Evolutionary conservation across 2,329 filamentous ascomycete genomes (phyloP).

Genomic region (Pestalotiopsis sp.): DNA sequence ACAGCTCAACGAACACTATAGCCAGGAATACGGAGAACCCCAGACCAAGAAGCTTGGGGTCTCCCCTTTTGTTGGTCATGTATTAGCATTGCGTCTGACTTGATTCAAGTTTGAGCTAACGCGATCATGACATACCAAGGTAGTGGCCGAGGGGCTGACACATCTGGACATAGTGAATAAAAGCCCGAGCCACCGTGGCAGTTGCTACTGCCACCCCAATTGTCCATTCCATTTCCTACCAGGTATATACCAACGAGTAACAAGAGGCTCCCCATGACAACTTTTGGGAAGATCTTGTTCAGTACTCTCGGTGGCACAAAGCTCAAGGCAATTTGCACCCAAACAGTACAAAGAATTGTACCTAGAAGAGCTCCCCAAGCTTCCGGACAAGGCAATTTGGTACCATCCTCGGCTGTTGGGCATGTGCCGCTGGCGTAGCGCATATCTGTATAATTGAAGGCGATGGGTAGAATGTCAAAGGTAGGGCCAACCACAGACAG

Average conservation of each 20-base stretch:
- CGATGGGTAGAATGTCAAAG: constrained; percentile 66
- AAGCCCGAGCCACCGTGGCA: constrained; percentile 47
- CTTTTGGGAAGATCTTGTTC: constrained; percentile 65
- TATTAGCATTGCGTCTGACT: too few species aligned
- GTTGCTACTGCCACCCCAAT: constrained; percentile 68
- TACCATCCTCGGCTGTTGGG: constrained; percentile 55
- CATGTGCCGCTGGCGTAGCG: constrained; percentile 68
- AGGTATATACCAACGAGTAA: constrained; percentile 67
- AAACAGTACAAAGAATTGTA: constrained; percentile 47
- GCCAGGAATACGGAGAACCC: constrained; percentile 68
- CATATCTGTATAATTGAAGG: constrained; percentile 59
- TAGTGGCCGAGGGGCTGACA: constrained; percentile 59
- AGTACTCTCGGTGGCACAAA: constrained; percentile 62
- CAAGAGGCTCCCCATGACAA: constrained; percentile 68
- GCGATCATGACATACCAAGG: constrained; percentile 38
- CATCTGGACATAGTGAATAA: constrained; percentile 57
- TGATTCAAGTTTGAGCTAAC: too few species aligned
- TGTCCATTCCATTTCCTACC: constrained; percentile 61
- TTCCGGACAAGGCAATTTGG: constrained; percentile 59
- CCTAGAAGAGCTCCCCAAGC: constrained; percentile 67
- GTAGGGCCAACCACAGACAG: constrained; percentile 69
- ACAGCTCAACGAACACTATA: constrained; percentile 69
- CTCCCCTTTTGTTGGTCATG: constrained; percentile 33
- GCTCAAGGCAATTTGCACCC: constrained; percentile 62
- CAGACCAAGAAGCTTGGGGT: constrained; percentile 64